Conservation (phyloP, 2,329 filamentous ascomycete species). For the Thielaviopsis euricoi region DNA sequence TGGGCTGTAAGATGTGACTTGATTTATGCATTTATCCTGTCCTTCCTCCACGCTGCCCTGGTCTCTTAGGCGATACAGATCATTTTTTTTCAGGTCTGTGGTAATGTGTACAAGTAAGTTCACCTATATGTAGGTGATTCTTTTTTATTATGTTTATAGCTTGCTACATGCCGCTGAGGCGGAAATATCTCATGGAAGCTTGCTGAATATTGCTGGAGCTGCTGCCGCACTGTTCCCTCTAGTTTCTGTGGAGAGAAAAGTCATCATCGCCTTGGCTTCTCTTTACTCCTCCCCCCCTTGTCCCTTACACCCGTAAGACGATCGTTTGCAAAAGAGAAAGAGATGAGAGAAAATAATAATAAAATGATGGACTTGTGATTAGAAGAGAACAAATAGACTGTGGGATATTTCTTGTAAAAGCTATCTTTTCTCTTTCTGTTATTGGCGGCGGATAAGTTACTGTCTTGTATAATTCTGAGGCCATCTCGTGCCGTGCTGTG, state of each 20-base stretch:
- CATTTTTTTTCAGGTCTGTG: neutral
- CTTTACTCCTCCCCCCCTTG: neutral
- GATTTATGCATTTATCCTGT: neutral
- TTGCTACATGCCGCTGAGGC: too few relatives aligned
- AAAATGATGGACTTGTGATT: too few relatives aligned
- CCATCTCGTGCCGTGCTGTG: neutral
- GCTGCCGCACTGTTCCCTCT: too few relatives aligned
- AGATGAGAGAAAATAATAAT: neutral
- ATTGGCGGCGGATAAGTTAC: neutral
- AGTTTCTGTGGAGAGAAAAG: too few relatives aligned
- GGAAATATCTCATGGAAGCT: too few relatives aligned
- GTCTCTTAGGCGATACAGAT: neutral
- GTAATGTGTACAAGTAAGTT: too few relatives aligned
- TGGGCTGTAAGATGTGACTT: neutral
- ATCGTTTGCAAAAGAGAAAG: neutral
- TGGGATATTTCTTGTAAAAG: too few relatives aligned
- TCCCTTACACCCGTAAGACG: neutral
- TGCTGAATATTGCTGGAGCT: too few relatives aligned
- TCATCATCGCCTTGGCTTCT: neutral
- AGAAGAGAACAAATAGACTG: too few relatives aligned
- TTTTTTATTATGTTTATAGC: too few relatives aligned
- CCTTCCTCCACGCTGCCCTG: neutral
- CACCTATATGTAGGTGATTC: too few relatives aligned
- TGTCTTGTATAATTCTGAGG: neutral
- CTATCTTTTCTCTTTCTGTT: neutral